Evolutionary conservation across 2,329 filamentous ascomycete genomes (phyloP), one percentile per base, ranked within the genome.

Genomic region (Thelonectria blattea): DNA sequence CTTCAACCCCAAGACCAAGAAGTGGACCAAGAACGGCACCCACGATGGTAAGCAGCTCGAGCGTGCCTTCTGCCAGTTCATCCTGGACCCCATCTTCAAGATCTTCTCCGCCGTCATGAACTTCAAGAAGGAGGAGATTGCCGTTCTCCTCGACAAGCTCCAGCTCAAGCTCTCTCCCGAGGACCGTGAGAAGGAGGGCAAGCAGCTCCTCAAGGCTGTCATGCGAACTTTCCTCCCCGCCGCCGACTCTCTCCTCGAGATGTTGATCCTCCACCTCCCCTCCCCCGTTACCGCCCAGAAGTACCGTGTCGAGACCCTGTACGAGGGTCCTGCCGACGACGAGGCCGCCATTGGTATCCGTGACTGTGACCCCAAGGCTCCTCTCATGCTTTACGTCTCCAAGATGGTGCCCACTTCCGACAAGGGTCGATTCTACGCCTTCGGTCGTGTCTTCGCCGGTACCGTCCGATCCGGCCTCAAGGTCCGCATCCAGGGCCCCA

Each of bases 321-420:
- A 99, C 85, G 95, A 99, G 87, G 95, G 95, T 87, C 95, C 95
- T 73, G 76, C 84, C 62, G 95, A 99, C 78, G 95, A 99, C 75
- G 90, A 92, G 81, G 89, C 89, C 74, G 93, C 91, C 84, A 91
- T 97, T 79, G 93, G 89, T 88, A 97, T 99, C 88, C 93, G 93
- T 75, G 93, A 98, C 87, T 98, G 95, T 81, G 92, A 99, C 81
- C 87, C 94, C 82, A 96, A 97, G 86, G 95, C 88, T 80, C 92
- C 94, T 75, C 95, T 99, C 82, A 99, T 99, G 95, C 87, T 98
- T 73, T 99, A 99, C 91, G 93, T 99, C 81, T 99, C 95, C 81
- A 99, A 99, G 92, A 99, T 99, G 95, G 95, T 99, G 77, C 95
- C 95, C 76, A 99, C 95, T 73, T 96, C 93, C 75, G 95, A 99